Conservation (phyloP, 148 eudicot species). For the Polygonum aviculare region DNA sequence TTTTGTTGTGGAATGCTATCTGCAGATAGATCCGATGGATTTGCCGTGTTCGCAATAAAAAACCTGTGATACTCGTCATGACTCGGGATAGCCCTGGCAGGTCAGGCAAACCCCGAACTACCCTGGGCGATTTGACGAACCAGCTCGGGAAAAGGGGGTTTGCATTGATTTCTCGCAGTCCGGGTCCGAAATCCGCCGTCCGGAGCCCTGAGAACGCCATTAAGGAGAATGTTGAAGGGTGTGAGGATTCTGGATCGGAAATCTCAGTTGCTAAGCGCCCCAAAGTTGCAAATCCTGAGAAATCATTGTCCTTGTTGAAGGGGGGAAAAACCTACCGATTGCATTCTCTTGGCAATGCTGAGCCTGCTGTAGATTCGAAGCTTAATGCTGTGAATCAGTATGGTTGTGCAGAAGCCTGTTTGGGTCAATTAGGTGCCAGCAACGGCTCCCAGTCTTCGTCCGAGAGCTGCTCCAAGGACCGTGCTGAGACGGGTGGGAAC, state of each 20-base stretch:
- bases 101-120: constrained; percentile 19
- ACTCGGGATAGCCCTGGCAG: constrained; percentile 5
- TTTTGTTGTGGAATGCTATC: neutral
- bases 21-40: constrained; percentile 5
- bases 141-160: constrained; percentile 39
- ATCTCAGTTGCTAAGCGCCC: constrained; percentile 13
- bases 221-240: constrained; percentile 15
- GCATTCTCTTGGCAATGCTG: constrained; percentile 22
- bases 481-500: constrained; percentile 13
- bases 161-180: constrained; percentile 18
- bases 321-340: constrained; percentile 33
- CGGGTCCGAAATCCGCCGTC: constrained; percentile 16
- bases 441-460: neutral
- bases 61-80: neutral
- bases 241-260: constrained; percentile 29
- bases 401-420: constrained; percentile 11
- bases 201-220: neutral
- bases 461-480: constrained; percentile 4
- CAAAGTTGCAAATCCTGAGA: constrained; percentile 14
- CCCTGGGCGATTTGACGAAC: constrained; percentile 51
- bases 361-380: constrained; percentile 10
- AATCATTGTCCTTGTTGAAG: constrained; percentile 19
- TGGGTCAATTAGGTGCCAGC: neutral
- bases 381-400: constrained; percentile 17
- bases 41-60: neutral